A percentile compares a stretch with the other conserved stretches of the same genome.
These are phyloP conservation scores for Pestalotiopsis sp. DNA, from an alignment of 2,329 filamentous ascomycete species.

Conservation along the genomic window DNA sequence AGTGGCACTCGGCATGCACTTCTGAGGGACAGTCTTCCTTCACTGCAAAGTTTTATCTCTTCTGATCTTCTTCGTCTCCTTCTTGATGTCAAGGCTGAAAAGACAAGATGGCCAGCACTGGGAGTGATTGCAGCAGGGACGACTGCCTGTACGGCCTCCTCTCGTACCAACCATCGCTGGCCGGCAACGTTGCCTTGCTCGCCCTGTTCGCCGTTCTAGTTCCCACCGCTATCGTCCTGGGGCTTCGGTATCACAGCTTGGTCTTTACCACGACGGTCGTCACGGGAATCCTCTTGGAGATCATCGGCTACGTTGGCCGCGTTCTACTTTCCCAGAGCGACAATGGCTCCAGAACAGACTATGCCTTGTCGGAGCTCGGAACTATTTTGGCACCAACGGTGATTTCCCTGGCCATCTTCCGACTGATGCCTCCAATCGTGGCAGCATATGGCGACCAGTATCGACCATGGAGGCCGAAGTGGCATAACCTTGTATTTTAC, in stretches of 20 bases:
- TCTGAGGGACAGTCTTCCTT: background rate
- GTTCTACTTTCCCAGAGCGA: conserved; percentile 40
- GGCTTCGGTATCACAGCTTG: conserved; percentile 40
- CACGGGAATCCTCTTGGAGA: conserved; percentile 44
- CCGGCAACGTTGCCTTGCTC: conserved; percentile 43
- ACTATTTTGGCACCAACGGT: conserved; percentile 50
- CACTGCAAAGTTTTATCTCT: background rate
- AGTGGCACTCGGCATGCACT: background rate
- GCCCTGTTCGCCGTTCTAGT: conserved; percentile 41
- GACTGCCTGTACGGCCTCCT: conserved; percentile 18
- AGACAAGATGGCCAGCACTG: conserved; percentile 24
- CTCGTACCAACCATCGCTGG: conserved; percentile 36
- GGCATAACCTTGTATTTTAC: conserved; percentile 30
- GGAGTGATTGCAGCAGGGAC: conserved; percentile 17
- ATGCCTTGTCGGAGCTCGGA: conserved; percentile 48
- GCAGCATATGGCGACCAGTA: conserved; percentile 48
- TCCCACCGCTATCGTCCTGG: conserved; percentile 39
- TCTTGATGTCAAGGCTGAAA: conserved; percentile 15
- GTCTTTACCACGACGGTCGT: conserved; percentile 43
- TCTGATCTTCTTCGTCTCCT: conserved; percentile 6
- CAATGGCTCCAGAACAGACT: conserved; percentile 36
- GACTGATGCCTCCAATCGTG: conserved; percentile 48
- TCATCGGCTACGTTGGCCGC: conserved; percentile 49
- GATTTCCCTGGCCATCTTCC: conserved; percentile 46
- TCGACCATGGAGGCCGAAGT: conserved; percentile 35